Evolutionary conservation across 192 early-diverging fungal species (phyloP), one percentile per base, ranked within the genome.

Genomic region (Coemansia pectinata): DNA sequence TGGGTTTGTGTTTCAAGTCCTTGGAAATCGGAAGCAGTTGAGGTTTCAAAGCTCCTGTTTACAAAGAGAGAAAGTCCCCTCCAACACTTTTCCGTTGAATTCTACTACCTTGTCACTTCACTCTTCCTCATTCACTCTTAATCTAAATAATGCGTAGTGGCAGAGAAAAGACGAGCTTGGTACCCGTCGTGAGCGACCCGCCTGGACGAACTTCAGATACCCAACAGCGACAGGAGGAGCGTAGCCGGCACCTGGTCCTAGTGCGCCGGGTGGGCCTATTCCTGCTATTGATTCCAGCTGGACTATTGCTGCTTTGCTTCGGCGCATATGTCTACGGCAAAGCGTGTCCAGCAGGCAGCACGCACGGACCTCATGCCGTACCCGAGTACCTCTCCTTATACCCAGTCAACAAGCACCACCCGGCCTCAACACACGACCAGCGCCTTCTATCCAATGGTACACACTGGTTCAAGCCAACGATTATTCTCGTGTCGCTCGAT

Each of bases 401-500:
- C 36, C 76, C 70, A 1, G 61, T 25, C 57, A 60, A 62, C 57
- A 71, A 59, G 41, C 69, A 77, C 69, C 45, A 57, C 29, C 12
- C 59, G 2, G 15, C 39, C n/a, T 41, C 27, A n/a, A 11, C 25
- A 17, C 45, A 65, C 9, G 52, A 45, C 42, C 48, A 55, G 9
- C 25, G 17, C 3, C 68, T 82, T 21, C 6, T 71, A 44, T 82
- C 71, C 19, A 93, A 93, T 75, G 91, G 91, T 12, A 89, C 91
- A 12, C 86, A 88, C 45, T 71, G 79, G 52, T 93, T 90, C 81
- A 79, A 78, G 40, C 79, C 87, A 17, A 91, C 89, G 10, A 81
- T 94, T 1, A 87, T 98, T 44, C 77, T 96, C n/a, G 68, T 98
- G 14, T 95, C 94, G 2, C 80, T 95, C 31, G 96, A 98, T 74